Percentiles rank a stretch among this genome's conserved stretches.
Conservation (phyloP, 129 eudicot species). For the Pseudognaphalium luteoalbum region DNA sequence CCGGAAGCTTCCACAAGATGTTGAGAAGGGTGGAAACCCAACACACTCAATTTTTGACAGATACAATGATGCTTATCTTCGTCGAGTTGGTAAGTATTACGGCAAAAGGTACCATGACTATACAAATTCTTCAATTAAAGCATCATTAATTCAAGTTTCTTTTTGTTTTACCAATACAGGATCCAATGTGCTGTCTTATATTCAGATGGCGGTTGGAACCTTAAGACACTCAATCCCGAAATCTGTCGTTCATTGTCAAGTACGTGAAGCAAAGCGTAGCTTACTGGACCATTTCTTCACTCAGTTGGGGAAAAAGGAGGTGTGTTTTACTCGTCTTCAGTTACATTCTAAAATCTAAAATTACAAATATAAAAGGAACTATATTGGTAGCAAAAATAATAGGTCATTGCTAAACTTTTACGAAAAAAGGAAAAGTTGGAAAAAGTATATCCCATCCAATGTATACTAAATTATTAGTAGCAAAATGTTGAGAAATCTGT, state of each 20-base stretch:
- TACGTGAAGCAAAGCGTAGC: not conserved
- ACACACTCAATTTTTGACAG: slow-evolving; percentile 7
- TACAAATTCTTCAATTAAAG: not conserved
- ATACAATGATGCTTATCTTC: slow-evolving; percentile 13
- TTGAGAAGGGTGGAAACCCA: slow-evolving; percentile 3
- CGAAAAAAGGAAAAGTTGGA: not conserved
- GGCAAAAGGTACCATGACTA: not conserved
- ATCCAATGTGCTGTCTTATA: slow-evolving; percentile 1
- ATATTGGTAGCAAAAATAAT: not conserved
- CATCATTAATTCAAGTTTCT: not conserved
- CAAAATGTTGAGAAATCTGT: too few species aligned
- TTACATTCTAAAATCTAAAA: too few species aligned
- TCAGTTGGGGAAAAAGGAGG: slow-evolving; percentile 3
- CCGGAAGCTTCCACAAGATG: slow-evolving; percentile 17
- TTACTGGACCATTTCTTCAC: slow-evolving; percentile 1
- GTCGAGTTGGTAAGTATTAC: slow-evolving; percentile 7
- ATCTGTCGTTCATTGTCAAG: slow-evolving; percentile 15
- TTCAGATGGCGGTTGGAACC: not conserved
- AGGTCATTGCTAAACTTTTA: too few species aligned
- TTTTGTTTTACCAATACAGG: not conserved
- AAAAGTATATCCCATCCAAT: not conserved
- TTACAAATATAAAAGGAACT: not conserved
- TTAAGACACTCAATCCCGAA: slow-evolving; percentile 1
- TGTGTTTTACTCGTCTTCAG: not conserved
- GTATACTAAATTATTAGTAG: not conserved